Base-by-base conservation (phyloP, 257 asterid species). In the Scutellaria barbata region DNA sequence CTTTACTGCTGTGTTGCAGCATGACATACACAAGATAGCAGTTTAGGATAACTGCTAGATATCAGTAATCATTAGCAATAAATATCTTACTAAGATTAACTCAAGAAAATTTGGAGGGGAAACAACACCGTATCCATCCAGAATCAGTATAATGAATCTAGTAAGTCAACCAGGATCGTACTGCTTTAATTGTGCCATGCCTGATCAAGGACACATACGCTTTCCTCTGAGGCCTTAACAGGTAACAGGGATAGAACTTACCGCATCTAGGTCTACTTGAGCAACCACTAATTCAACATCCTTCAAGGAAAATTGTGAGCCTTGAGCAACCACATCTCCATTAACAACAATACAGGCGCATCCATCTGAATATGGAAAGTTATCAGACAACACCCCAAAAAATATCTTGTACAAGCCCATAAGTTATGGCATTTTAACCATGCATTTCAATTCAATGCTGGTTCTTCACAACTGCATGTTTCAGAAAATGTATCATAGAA, bases 211-310 rank as follows among this genome's bases (percentile, higher is more conserved):
- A 73, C 20, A 50, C 11, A 52, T 16, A 40, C 10, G 46, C 42
- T 22, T 42, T 41, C 52, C 42, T 52, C 35, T 37, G 8, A 63
- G 48, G 45, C 43, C 68, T 54, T 45, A 66, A 56, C 25, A 61
- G 59, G 68, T 50, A 66, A 74, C 17, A 47, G 30, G 64, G 58
- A 59, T 41, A 77, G 63, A 65, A 57, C 91, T 76, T 89, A 92
- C 99, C 85, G 96, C 97, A 82, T 94, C 98, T 71, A 94, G 87
- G 80, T 94, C 98, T 63, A 94, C 82, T 84, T 94, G 95, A 73
- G 99, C 96, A 84, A 91, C 84, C 68, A 88, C 90, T 90, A 94
- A 42, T 74, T 94, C 99, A 37, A 94, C 96, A 83, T 91, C 99
- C 84, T 87, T 91, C 77, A 89, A 72, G 33, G 99, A 94, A 79